A percentile compares a stretch with the other conserved stretches of the same genome.
Evolutionary conservation across 2,329 filamentous ascomycete genomes (phyloP).

Genomic region (Alternaria sp.): DNA sequence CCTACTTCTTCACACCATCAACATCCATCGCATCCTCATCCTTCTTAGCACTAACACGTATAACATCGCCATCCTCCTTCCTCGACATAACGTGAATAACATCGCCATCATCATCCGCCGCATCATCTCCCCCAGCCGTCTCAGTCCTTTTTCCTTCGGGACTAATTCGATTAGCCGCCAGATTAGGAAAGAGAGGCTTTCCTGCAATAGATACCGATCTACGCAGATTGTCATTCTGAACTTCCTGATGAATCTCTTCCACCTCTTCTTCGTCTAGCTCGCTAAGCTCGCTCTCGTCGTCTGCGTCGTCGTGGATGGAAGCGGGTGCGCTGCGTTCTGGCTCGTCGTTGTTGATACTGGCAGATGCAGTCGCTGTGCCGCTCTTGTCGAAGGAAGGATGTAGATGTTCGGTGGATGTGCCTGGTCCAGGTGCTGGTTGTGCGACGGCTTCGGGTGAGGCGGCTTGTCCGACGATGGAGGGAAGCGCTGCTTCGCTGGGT

Average conservation of each 20-base stretch:
- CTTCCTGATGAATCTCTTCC: conserved; percentile 40
- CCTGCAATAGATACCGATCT: conserved; percentile 23
- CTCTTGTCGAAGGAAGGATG: conserved; percentile 25
- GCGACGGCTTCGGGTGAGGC: conserved; percentile 29
- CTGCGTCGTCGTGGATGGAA: conserved; percentile 61
- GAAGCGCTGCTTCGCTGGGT: conserved; percentile 19
- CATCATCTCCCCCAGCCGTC: neutral
- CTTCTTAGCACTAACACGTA: neutral
- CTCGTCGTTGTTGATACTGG: conserved; percentile 38
- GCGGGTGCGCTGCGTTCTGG: conserved; percentile 61
- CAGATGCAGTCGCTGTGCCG: conserved; percentile 52
- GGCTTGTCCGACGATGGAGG: conserved; percentile 14
- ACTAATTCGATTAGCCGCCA: conserved; percentile 11
- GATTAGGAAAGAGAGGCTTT: conserved; percentile 37
- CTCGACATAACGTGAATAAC: neutral
- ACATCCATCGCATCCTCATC: conserved; percentile 9
- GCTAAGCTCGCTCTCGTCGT: conserved; percentile 63
- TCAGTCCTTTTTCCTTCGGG: conserved; percentile 2
- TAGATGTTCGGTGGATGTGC: conserved; percentile 19
- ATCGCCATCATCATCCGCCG: neutral
- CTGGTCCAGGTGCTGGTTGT: neutral
- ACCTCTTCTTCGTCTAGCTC: conserved; percentile 56
- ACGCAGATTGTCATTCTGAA: conserved; percentile 16
- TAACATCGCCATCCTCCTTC: neutral
- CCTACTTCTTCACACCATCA: conserved; percentile 4